These are phyloP conservation scores for Debaryomyces maramus DNA, from an alignment of 805 yeast species.

Conservation along the genomic window DNA sequence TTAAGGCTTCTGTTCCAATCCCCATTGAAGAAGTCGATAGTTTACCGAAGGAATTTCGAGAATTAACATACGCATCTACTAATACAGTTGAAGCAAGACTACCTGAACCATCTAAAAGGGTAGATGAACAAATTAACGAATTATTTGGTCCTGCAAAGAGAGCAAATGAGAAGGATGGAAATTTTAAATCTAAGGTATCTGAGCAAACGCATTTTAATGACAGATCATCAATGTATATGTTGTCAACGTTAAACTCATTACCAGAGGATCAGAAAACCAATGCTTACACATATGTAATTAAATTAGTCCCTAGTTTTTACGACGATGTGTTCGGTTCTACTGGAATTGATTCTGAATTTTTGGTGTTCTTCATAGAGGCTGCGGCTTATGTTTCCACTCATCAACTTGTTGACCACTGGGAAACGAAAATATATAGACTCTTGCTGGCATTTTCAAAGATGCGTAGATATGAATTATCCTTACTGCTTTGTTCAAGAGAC, in stretches of 20 bases:
- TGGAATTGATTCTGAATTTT: slow-evolving; percentile 51
- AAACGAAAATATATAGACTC: slow-evolving; percentile 17
- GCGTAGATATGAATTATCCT: slow-evolving; percentile 37
- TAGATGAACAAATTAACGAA: slow-evolving; percentile 11
- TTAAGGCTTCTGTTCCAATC: slow-evolving; percentile 13
- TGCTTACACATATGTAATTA: slow-evolving; percentile 40
- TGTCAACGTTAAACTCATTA: slow-evolving; percentile 25
- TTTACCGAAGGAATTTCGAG: slow-evolving; percentile 40
- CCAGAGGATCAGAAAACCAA: slow-evolving; percentile 23
- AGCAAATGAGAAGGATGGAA: background rate
- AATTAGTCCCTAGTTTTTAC: slow-evolving; percentile 24
- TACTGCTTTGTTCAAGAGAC: slow-evolving; percentile 29
- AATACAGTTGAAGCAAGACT: background rate
- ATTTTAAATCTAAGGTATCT: background rate
- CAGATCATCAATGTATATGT: slow-evolving; percentile 25
- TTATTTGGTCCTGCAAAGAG: slow-evolving; percentile 13
- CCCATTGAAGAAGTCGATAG: slow-evolving; percentile 43
- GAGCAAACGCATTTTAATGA: slow-evolving; percentile 12
- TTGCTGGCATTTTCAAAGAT: slow-evolving; percentile 29
- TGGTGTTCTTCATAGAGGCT: slow-evolving; percentile 50
- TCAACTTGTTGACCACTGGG: slow-evolving; percentile 13
- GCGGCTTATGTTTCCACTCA: slow-evolving; percentile 17
- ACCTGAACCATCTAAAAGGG: background rate
- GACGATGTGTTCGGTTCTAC: slow-evolving; percentile 34
- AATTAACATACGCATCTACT: background rate